A percentile compares a stretch with the other conserved stretches of the same genome.
These are phyloP conservation scores for Botrytis elliptica DNA, from an alignment of 2,329 filamentous ascomycete species.

Conservation along the genomic window DNA sequence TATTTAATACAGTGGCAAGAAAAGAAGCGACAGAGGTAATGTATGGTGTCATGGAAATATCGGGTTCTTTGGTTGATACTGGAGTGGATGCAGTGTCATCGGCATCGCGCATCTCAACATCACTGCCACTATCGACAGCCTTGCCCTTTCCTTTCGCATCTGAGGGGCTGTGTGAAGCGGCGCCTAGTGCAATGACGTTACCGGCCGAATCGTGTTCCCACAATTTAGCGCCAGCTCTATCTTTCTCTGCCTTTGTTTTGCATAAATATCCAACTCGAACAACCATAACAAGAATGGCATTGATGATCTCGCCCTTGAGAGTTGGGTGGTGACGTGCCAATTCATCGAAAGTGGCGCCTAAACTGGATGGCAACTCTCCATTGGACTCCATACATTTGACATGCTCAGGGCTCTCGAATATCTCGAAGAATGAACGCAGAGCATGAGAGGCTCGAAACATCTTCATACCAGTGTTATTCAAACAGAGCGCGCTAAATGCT, in stretches of 20 bases:
- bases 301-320: conserved; percentile 75
- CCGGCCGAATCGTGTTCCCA: conserved; percentile 60
- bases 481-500: conserved; percentile 88
- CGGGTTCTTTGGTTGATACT: conserved; percentile 28
- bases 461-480: conserved; percentile 84
- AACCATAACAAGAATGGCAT: conserved; percentile 86
- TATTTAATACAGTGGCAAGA: conserved; percentile 47
- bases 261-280: conserved; percentile 75
- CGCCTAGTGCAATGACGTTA: conserved; percentile 57
- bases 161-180: conserved; percentile 32
- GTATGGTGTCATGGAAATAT: conserved; percentile 49
- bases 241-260: conserved; percentile 63
- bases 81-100: conserved; percentile 28
- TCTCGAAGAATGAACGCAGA: conserved; percentile 84
- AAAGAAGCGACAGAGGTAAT: conserved; percentile 77
- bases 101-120: conserved; percentile 67
- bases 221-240: conserved; percentile 77
- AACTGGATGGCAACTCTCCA: conserved; percentile 64
- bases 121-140: conserved; percentile 47
- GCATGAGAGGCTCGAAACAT: conserved; percentile 82
- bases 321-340: conserved; percentile 88
- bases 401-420: conserved; percentile 92
- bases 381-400: conserved; percentile 81
- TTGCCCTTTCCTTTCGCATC: conserved; percentile 45
- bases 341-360: conserved; percentile 90